Evolutionary conservation across 73 alveolate species (phyloP), one percentile per base, ranked within the genome.

Genomic region (Paramecium biaurelia): DNA sequence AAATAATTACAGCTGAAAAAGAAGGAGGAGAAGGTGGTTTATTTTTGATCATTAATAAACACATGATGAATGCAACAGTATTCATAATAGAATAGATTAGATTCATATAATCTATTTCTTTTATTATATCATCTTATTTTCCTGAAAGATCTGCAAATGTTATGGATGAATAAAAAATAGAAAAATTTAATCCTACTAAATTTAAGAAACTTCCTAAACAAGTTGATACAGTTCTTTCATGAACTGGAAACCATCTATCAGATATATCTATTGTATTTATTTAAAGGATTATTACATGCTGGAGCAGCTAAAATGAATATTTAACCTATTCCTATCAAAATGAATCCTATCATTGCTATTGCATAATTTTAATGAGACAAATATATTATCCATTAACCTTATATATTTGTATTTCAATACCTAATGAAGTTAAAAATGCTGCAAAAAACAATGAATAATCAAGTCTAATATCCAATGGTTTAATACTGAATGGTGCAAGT

Each of bases 381-480:
- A 24, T 79, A 79, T 43, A 42, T 79, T 2, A 18, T 79, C 90
- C 90, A 79, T 24, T 26, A 12, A 7, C 84, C 84, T 63, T 30
- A 21, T 0, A 26, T 14, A 63, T 63, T 4, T 12, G 3, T 26
- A 30, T 7, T 6, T 12, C 9, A 58, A 1, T 63, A 63, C 90
- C 90, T 45, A 24, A 23, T 10, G 90, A 24, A 4, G 90, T 79
- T 20, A 79, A 45, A 30, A 79, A 24, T 20, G 90, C 42, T 8
- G 76, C 45, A 2, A 79, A 41, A 45, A 43, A 79, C 30, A 79
- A 45, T 7, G 90, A 18, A 5, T 14, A 21, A 45, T 79, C 90
- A n/a, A 79, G 74, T 79, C 90, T 79, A 3, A 20, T 43, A 15
- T 79, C 70, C 14, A 79, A 21, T n/a, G 90, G 90, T 79, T 45